Base-by-base conservation (phyloP, 1,284 basidiomycete species). In the Malassezia globosa region DNA sequence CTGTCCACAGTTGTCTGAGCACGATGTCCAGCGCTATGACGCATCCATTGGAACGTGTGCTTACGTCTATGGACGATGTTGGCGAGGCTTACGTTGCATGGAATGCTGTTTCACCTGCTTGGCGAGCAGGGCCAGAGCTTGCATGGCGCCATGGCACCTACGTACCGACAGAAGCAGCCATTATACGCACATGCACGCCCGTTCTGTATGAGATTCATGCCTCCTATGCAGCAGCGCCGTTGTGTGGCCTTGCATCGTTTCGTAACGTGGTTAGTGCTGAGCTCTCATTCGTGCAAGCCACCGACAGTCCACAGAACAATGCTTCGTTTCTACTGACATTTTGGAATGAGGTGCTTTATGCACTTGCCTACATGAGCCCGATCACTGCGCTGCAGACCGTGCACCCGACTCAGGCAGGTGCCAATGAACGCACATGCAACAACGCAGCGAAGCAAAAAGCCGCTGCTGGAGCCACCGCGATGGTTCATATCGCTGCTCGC, bases 291-390 rank as follows among this genome's bases (percentile, higher is more conserved):
- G 5, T 46, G 8, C 21, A 26, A 0, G 35, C 22, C 18, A 10
- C 26, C 2, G 11, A 10, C 8, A 18, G 10, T 1, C 21, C 35
- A 16, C 16, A 27, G 22, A 45, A 36, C 2, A 54, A 54, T 42
- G 42, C 48, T 8, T 22, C 33, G 5, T 51, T 26, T 33, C 31
- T 54, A 24, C n/a, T 19, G n/a, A 31, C 34, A 7, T 46, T 46
- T 23, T 54, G 43, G 47, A 35, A 38, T 25, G 51, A 54, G 19
- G 37, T 46, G 22, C 38, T 49, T 7, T 22, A 50, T 40, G 42
- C 48, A 11, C 24, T 45, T 8, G 21, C 37, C 1, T 8, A 11
- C 16, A 21, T 18, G 7, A 24, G 36, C 0, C 37, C 48, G 0
- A 5, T 50, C 5, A 22, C 19, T 1, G 42, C 48, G 10, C 43